A percentile compares a stretch with the other conserved stretches of the same genome.
Evolutionary conservation across 345 rosid genomes (phyloP).

Genomic region (Syzygium jambos): DNA sequence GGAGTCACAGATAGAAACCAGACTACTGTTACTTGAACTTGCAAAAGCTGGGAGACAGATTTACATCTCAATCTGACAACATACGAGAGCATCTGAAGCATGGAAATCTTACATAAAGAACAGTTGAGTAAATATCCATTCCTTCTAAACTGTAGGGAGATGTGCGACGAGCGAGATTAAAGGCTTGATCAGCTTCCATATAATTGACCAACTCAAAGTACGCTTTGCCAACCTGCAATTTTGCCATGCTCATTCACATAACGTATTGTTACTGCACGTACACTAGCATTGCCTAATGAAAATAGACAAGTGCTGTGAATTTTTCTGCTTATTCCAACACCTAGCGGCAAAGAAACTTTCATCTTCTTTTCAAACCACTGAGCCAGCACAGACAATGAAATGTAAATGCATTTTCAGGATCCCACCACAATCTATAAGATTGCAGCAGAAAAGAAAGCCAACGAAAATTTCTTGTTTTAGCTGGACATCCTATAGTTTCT

Average conservation of each 20-base stretch:
- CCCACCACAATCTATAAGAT: not conserved
- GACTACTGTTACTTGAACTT: not conserved
- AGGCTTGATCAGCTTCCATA: conserved; percentile 84
- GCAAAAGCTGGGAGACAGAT: not conserved
- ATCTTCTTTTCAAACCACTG: not conserved
- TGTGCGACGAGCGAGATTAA: conserved; percentile 66
- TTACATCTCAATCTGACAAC: not conserved
- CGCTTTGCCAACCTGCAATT: conserved; percentile 77
- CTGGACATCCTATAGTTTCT: not conserved
- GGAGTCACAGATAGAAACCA: not conserved
- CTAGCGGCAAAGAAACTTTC: not conserved
- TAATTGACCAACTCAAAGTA: conserved; percentile 86
- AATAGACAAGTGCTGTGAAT: not conserved
- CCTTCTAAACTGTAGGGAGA: conserved; percentile 95
- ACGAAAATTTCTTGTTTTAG: not conserved
- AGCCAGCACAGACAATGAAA: not conserved
- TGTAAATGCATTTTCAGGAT: not conserved
- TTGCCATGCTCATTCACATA: not conserved
- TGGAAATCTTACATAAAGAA: conserved; percentile 68
- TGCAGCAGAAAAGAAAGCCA: not conserved
- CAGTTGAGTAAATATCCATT: conserved; percentile 92
- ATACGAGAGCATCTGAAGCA: not conserved
- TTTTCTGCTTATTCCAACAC: not conserved
- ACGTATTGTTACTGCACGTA: not conserved
- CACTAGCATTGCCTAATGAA: not conserved